Base-by-base conservation (phyloP, 2,329 filamentous ascomycete genomes). In the Hymenoscyphus salicellus region DNA sequence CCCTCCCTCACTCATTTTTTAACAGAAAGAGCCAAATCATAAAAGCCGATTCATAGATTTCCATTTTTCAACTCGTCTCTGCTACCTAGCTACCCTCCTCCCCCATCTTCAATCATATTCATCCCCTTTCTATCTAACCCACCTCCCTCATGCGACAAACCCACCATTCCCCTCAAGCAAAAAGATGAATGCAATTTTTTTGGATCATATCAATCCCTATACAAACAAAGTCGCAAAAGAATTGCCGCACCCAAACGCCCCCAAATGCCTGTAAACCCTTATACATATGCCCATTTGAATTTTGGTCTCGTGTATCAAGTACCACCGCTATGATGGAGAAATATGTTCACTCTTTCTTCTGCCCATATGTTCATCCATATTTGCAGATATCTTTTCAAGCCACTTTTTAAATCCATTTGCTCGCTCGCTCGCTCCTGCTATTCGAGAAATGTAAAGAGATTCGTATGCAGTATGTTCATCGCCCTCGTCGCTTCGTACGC, bases 391-490 rank as follows among this genome's bases (percentile, higher is more conserved):
- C 10, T 52, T 26, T 52, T 52, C 11, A 11, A 5, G 20, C 46
- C 4, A 2, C 10, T 52, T 52, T 16, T 49, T 5, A 14, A 5
- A 26, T 26, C 46, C 46, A 52, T 52, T 52, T 3, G 23, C 20
- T 23, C 23, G 2, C 46, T 52, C 20, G 23, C 10, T 26, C 6
- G 23, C 5, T 46, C 46, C 46, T 26, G 33, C 33, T 61, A 76
- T 66, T 97, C 93, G 74, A 97, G 83, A 79, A 97, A 98, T 1
- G 93, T 97, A 76, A 99, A 98, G 64, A 99, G 86, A 80, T 93
- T 94, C 23, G 95, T 98, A 77, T 99, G 95, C 69, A 99, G 84
- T 73, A 98, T 92, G 76, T 96, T 98, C 83, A 99, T 90, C 36
- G 95, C 95, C 71, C 95, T 87, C 71, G 93, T 92, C 26, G 95